Evolutionary conservation across 495 filamentous ascomycete genomes (phyloP).

Genomic region (Penicillium egyptiacum): DNA sequence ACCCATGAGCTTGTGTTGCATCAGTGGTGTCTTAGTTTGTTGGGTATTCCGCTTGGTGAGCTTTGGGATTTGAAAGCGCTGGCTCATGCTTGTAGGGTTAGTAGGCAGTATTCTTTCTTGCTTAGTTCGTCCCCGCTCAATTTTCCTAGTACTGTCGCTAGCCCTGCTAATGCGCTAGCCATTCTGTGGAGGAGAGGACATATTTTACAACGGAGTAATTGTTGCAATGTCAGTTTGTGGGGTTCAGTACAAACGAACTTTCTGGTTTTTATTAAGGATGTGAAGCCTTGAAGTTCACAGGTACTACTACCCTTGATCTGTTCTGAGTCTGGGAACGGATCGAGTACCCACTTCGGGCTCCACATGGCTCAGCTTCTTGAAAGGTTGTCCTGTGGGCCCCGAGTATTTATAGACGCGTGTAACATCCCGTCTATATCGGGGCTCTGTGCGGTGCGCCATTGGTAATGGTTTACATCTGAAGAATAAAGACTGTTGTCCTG

Average conservation of each 20-base stretch:
- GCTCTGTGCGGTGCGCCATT: background rate
- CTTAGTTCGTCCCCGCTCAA: slow-evolving; percentile 48
- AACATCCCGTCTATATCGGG: background rate
- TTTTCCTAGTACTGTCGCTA: slow-evolving; percentile 43
- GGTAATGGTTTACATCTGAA: background rate
- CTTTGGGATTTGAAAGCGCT: slow-evolving; percentile 60
- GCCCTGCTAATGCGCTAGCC: slow-evolving; percentile 42
- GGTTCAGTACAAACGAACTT: background rate
- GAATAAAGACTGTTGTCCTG: no score
- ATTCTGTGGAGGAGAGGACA: slow-evolving; percentile 30
- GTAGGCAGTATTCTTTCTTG: slow-evolving; percentile 43
- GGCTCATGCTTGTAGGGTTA: slow-evolving; percentile 46
- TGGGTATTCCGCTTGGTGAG: slow-evolving; percentile 59
- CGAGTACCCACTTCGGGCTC: background rate
- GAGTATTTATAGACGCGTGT: background rate
- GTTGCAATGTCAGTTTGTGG: background rate
- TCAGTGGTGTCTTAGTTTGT: slow-evolving; percentile 40
- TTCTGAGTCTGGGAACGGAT: no score
- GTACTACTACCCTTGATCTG: no score
- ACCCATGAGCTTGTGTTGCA: slow-evolving; percentile 33
- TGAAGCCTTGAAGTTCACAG: background rate
- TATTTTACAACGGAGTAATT: background rate
- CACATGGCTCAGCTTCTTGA: background rate
- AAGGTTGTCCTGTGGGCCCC: background rate
- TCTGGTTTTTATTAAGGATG: background rate